Evolutionary conservation across 371 early-diverging fungal species (phyloP), one percentile per base, ranked within the genome.

Genomic region (Blakeslea trispora): DNA sequence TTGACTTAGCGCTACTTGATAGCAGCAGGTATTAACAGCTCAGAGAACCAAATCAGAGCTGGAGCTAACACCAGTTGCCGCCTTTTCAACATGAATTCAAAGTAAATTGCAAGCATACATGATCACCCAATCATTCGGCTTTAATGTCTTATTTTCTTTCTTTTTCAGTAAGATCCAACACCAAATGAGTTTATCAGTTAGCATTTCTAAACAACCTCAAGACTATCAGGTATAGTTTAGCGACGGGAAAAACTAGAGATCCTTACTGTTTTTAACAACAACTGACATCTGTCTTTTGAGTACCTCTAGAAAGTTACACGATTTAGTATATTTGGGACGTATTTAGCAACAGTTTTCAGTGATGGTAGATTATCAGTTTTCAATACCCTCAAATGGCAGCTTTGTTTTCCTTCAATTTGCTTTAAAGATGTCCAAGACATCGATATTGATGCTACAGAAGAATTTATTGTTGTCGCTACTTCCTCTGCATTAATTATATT

Each of bases 331-430:
- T 66, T 72, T 41, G 88, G 88, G 11, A 65, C 64, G 22, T 69
- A 78, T 43, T 62, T 88, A 28, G 82, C 78, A 7, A 78, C 83
- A 21, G 87, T 81, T 21, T 77, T 79, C 41, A 81, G 82, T 1
- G 86, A 88, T 50, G 86, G 86, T 43, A 81, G 69, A 24, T 66
- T 88, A n/a, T 74, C 85, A 0, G 68, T 86, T 15, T 40, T 83
- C 18, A 74, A 68, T 24, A 80, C 81, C 39, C 80, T 82, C 7
- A 68, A 80, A 17, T 59, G 86, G 59, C 62, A 53, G 1, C 68
- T 75, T 5, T 71, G 53, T 6, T 78, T 81, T 31, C 77, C 84
- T 3, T 74, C 76, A 6, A 48, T 84, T n/a, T 77, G 79, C 11
- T 73, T 81, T 56, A 75, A 73, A 44, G 75, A 77, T 48, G 66